Conservation (phyloP, 225 moss, liverwort and hornwort genomes). For the Polytrichum commune region DNA sequence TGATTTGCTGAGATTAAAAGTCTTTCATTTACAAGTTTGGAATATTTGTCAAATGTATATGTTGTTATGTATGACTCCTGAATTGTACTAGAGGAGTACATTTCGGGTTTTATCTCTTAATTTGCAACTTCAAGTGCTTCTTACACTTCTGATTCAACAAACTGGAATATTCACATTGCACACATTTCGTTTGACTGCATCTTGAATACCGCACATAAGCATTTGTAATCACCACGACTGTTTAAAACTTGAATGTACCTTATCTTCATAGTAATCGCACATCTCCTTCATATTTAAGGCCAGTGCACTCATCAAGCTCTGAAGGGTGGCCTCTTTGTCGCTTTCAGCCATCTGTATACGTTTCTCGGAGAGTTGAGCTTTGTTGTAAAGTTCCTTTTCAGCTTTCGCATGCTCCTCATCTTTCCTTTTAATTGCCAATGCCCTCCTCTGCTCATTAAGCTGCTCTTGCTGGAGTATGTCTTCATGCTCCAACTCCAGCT, state of each 20-base stretch:
- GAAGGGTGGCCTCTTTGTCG: constrained; percentile 65
- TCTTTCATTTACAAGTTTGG: too few species aligned
- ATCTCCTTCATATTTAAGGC: constrained; percentile 44
- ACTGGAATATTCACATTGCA: too few species aligned
- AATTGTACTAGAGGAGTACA: too few species aligned
- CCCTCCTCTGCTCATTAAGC: constrained; percentile 40
- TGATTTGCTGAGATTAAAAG: too few species aligned
- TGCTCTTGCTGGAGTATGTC: constrained; percentile 47
- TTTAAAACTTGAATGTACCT: constrained; percentile 26
- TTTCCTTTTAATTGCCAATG: constrained; percentile 35
- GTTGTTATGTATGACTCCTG: too few species aligned
- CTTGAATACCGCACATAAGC: too few species aligned
- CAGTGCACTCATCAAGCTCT: constrained; percentile 52
- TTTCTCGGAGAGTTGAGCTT: constrained; percentile 33
- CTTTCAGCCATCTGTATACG: constrained; percentile 45
- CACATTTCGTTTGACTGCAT: too few species aligned
- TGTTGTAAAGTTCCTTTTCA: constrained; percentile 32
- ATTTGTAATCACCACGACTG: neutral
- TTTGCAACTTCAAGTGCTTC: too few species aligned
- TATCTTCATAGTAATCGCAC: constrained; percentile 58
- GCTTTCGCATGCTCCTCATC: constrained; percentile 34
- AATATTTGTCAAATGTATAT: too few species aligned
- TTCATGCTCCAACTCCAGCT: constrained; percentile 49
- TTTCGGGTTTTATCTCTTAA: too few species aligned
- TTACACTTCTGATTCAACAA: too few species aligned